Evolutionary conservation across 192 early-diverging fungal species (phyloP).

Genomic region (Ambispora gerdemannii): DNA sequence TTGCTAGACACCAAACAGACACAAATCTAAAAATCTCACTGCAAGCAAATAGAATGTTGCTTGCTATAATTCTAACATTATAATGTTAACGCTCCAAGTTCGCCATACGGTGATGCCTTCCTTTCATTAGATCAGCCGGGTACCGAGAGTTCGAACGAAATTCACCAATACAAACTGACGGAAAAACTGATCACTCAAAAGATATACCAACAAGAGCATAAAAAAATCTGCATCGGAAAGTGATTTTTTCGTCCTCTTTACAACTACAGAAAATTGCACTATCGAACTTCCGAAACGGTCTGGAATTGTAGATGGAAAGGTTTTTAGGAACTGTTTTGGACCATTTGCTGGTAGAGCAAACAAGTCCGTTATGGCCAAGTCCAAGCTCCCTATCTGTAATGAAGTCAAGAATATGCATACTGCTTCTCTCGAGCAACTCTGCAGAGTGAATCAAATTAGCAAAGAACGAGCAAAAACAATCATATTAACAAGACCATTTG

Average conservation of each 20-base stretch:
- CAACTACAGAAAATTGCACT: conserved; percentile 24
- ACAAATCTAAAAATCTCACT: conserved; percentile 24
- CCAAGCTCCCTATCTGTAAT: background rate
- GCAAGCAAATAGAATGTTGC: conserved; percentile 10
- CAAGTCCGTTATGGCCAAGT: conserved; percentile 26
- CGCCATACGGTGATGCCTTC: conserved; percentile 29
- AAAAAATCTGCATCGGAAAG: conserved; percentile 33
- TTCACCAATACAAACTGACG: conserved; percentile 36
- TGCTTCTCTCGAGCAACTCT: background rate
- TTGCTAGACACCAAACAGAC: conserved; percentile 27
- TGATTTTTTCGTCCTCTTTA: conserved; percentile 38
- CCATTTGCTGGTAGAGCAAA: conserved; percentile 37
- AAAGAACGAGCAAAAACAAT: conserved; percentile 11
- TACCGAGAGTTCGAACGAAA: conserved; percentile 20
- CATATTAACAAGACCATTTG: too few species aligned
- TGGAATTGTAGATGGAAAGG: conserved; percentile 35
- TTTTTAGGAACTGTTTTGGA: conserved; percentile 32
- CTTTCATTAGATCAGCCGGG: conserved; percentile 23
- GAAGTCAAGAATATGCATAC: conserved; percentile 18
- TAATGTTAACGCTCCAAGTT: conserved; percentile 13
- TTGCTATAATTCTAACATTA: conserved; percentile 22
- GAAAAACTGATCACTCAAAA: conserved; percentile 9
- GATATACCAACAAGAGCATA: conserved; percentile 26
- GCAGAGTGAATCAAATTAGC: conserved; percentile 7
- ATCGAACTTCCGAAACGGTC: conserved; percentile 31